Evolutionary conservation across 257 asterid genomes (phyloP).

Genomic region (Solanum chilense): DNA sequence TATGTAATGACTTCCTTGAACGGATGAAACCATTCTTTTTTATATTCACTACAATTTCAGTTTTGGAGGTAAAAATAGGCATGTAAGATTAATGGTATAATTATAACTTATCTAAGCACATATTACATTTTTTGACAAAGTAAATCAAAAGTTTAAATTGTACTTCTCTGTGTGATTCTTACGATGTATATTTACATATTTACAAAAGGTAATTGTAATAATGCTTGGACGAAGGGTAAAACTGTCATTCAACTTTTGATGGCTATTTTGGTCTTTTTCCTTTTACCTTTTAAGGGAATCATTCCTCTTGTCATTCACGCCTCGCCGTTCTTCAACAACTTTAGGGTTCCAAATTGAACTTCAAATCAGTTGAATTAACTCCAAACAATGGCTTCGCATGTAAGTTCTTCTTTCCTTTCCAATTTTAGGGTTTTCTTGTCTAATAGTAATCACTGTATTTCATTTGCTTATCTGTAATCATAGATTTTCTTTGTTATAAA

Average conservation of each 20-base stretch:
- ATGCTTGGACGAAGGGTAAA: background rate
- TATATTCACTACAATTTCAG: background rate
- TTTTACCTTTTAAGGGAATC: background rate
- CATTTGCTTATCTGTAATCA: background rate
- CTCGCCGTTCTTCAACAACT: background rate
- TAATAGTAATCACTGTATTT: background rate
- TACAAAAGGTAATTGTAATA: background rate
- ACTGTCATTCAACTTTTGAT: background rate
- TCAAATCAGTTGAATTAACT: background rate
- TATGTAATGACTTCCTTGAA: background rate
- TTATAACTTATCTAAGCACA: background rate
- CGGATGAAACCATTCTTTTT: background rate
- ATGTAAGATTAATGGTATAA: background rate
- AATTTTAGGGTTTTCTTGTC: background rate
- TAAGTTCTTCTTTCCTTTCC: constrained; percentile 1
- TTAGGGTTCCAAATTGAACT: constrained; percentile 16
- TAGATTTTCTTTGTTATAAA: background rate
- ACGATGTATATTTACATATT: background rate
- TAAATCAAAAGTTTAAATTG: background rate
- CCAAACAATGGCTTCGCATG: constrained; percentile 45
- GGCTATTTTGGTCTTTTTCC: background rate
- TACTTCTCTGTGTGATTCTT: background rate
- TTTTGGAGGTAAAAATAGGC: background rate
- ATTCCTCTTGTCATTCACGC: background rate
- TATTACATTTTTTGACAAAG: background rate